Conservation (phyloP, 352 stramenopile species). For the Globisporangium nunn region DNA sequence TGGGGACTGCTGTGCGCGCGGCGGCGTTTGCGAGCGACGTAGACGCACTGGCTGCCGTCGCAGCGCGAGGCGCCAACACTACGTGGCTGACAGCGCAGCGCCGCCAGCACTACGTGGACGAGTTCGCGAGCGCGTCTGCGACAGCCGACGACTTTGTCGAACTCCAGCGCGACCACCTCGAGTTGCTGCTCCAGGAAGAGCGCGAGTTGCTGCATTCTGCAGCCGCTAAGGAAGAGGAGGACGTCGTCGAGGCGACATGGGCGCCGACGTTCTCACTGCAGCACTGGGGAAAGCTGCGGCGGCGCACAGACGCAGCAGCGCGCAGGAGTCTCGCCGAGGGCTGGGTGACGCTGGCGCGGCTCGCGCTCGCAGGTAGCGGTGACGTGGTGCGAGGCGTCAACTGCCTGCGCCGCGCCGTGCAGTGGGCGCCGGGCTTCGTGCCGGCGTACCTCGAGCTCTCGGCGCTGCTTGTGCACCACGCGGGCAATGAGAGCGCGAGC, state of each 20-base stretch:
- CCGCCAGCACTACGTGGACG: conserved; percentile 4
- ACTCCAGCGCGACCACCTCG: conserved; percentile 7
- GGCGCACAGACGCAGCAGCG: conserved; percentile 2
- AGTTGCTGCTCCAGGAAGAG: conserved; percentile 12
- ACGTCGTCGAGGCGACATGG: conserved; percentile 14
- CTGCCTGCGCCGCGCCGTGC: conserved; percentile 20
- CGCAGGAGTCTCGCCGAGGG: conserved; percentile 10
- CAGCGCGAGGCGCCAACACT: neutral
- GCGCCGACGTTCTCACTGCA: conserved; percentile 4
- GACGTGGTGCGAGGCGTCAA: conserved; percentile 15
- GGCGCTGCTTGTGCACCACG: conserved; percentile 8
- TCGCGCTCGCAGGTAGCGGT: conserved; percentile 5
- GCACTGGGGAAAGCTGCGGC: conserved; percentile 17
- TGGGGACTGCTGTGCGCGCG: neutral
- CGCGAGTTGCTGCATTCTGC: conserved; percentile 6
- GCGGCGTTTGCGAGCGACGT: conserved; percentile 5
- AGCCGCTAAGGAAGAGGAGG: neutral
- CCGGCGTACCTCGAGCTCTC: conserved; percentile 17
- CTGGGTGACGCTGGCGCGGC: conserved; percentile 16
- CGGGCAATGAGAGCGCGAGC: conserved; percentile 14
- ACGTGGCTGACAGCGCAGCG: neutral
- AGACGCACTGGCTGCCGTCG: conserved; percentile 1
- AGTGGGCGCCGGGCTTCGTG: conserved; percentile 17
- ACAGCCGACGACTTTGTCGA: conserved; percentile 3
- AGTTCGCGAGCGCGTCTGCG: conserved; percentile 2